phyloP scores from a whole-genome alignment of 2,329 filamentous ascomycete genomes.

The Alternaria consortialis region DNA sequence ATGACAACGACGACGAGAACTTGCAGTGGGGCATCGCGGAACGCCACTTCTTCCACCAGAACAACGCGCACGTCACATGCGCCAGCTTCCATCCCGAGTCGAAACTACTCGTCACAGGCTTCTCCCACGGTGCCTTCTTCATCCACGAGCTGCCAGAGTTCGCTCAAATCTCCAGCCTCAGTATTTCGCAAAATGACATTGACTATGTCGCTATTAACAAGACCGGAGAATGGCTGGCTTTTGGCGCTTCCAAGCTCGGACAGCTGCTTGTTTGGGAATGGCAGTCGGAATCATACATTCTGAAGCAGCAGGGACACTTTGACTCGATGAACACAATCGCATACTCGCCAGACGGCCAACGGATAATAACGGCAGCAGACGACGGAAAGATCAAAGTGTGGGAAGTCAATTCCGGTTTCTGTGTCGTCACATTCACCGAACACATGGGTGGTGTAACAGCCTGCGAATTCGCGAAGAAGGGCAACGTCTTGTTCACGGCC shows the following conservation, averaged over 20 bases:
- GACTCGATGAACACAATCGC: constrained; percentile 93
- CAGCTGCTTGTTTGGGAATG: constrained; percentile 99
- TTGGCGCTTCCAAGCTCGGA: constrained; percentile 92
- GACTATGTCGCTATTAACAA: constrained; percentile 95
- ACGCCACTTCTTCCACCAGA: constrained; percentile 93
- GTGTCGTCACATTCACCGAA: constrained; percentile 97
- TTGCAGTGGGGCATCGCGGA: constrained; percentile 91
- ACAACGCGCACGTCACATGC: constrained; percentile 84
- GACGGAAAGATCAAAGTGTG: constrained; percentile 99
- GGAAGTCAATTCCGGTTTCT: constrained; percentile 97
- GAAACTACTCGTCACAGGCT: constrained; percentile 94
- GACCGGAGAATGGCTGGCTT: constrained; percentile 95
- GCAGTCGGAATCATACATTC: constrained; percentile 98
- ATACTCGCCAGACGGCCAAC: constrained; percentile 92
- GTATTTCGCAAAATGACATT: constrained; percentile 96
- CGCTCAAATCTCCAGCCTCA: constrained; percentile 90
- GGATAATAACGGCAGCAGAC: constrained; percentile 91
- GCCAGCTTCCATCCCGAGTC: constrained; percentile 87
- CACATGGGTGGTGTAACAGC: constrained; percentile 94
- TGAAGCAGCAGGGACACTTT: constrained; percentile 98
- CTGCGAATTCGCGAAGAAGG: constrained; percentile 93
- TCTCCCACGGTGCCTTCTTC: constrained; percentile 92
- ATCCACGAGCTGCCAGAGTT: constrained; percentile 97
- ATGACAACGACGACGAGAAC: constrained; percentile 70
- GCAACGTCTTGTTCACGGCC: constrained; percentile 94